Conservation (phyloP, 1,284 basidiomycete genomes). For the Rhodotorula sp. region DNA sequence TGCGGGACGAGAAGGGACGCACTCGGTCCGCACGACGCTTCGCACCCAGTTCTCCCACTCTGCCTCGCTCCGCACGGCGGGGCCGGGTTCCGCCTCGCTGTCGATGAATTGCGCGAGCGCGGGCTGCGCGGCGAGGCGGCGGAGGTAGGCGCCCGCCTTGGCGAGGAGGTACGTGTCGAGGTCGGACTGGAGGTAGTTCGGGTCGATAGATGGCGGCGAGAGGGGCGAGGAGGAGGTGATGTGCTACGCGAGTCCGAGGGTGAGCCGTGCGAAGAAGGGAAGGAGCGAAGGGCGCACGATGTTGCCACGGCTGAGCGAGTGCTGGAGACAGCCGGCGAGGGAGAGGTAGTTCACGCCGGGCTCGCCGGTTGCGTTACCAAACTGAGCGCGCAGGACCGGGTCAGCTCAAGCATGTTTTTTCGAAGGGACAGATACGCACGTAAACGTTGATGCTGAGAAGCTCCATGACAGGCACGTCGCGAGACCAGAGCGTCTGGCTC, state of each 20-base stretch:
- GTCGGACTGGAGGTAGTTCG: slow-evolving; percentile 58
- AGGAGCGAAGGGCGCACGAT: slow-evolving; percentile 45
- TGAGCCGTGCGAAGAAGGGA: background rate
- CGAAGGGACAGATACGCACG: background rate
- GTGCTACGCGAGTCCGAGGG: slow-evolving; percentile 29
- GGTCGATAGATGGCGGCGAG: slow-evolving; percentile 63
- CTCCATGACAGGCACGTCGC: slow-evolving; percentile 20
- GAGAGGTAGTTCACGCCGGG: slow-evolving; percentile 51
- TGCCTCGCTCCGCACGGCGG: slow-evolving; percentile 13
- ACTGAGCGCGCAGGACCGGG: background rate
- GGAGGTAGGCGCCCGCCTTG: slow-evolving; percentile 43
- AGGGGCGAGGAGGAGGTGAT: slow-evolving; percentile 62
- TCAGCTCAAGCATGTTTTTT: too few species aligned
- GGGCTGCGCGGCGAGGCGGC: slow-evolving; percentile 10
- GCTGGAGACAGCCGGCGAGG: slow-evolving; percentile 68
- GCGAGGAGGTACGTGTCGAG: slow-evolving; percentile 46
- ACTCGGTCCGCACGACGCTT: slow-evolving; percentile 26
- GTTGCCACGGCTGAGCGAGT: slow-evolving; percentile 58
- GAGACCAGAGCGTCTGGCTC: background rate
- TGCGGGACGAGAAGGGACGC: background rate
- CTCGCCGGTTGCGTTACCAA: slow-evolving; percentile 7
- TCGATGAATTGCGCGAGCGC: slow-evolving; percentile 18
- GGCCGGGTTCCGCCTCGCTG: slow-evolving; percentile 24
- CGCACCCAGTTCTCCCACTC: slow-evolving; percentile 22
- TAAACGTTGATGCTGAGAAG: slow-evolving; percentile 28